Evolutionary conservation across 495 filamentous ascomycete species (phyloP).

Genomic region (Cercophora samala): DNA sequence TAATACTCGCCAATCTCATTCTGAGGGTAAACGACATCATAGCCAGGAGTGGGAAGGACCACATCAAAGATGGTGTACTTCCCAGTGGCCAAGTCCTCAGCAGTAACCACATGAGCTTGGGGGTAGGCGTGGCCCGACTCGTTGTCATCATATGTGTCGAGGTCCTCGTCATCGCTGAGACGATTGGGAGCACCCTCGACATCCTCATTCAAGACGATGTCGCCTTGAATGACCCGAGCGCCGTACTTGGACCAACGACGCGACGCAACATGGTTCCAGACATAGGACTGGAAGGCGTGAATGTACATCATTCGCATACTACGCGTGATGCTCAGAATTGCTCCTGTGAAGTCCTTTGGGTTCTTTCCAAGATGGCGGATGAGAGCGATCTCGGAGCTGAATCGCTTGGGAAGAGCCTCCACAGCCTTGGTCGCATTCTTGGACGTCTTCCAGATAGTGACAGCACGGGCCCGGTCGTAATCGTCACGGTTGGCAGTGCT

Average conservation of each 20-base stretch:
- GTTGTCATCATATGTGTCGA: conserved; percentile 23
- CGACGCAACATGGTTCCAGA: conserved; percentile 84
- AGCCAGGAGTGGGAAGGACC: conserved; percentile 92
- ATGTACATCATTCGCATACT: conserved; percentile 89
- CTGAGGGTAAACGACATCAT: conserved; percentile 77
- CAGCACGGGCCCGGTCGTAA: conserved; percentile 67
- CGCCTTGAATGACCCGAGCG: conserved; percentile 70
- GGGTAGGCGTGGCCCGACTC: conserved; percentile 60
- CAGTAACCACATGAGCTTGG: conserved; percentile 70
- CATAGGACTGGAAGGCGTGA: conserved; percentile 89
- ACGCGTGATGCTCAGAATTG: conserved; percentile 69
- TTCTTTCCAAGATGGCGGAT: conserved; percentile 63
- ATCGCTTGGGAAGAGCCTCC: conserved; percentile 70
- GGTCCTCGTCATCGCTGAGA: conserved; percentile 54
- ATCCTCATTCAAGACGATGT: conserved; percentile 61
- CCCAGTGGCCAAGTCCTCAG: conserved; percentile 73
- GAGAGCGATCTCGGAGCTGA: conserved; percentile 70
- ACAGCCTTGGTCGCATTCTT: conserved; percentile 56
- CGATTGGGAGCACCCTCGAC: conserved; percentile 34
- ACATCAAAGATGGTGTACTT: conserved; percentile 82
- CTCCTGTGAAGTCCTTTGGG: conserved; percentile 67
- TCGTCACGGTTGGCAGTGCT: conserved; percentile 56
- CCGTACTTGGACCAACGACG: conserved; percentile 75
- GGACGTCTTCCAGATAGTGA: conserved; percentile 64
- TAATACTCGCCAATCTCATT: conserved; percentile 84